Percentiles rank a stretch among this genome's conserved stretches.
Conservation (phyloP, 306 rosid genomes). For the Malus sieversii region DNA sequence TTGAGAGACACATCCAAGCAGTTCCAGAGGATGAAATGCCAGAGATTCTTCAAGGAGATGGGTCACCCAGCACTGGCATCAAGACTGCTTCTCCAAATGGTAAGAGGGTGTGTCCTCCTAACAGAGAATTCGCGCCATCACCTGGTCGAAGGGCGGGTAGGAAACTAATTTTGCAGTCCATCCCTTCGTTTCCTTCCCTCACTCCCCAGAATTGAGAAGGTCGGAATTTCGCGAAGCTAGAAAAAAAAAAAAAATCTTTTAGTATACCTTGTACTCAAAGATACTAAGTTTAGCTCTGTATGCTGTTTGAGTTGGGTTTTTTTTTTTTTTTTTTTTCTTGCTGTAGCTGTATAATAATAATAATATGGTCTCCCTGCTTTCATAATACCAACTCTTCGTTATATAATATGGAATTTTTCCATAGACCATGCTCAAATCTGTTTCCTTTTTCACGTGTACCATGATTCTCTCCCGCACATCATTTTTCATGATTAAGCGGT, state of each 20-base stretch:
- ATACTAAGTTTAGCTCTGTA: conserved; percentile 1
- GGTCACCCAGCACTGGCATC: conserved; percentile 47
- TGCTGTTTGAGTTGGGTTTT: conserved; percentile 18
- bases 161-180: conserved; percentile 71
- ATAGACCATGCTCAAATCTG: background rate
- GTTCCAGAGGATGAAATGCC: conserved; percentile 56
- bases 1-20: conserved; percentile 34
- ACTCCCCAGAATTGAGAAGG: conserved; percentile 47
- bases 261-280: conserved; percentile 12
- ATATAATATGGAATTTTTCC: conserved; percentile 29
- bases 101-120: conserved; percentile 76
- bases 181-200: conserved; percentile 88
- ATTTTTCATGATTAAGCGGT: too few species aligned
- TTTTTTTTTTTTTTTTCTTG: background rate
- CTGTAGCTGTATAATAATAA: conserved; percentile 34
- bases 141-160: conserved; percentile 66
- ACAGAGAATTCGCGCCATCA: conserved; percentile 44
- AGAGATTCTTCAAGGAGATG: conserved; percentile 38
- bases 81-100: conserved; percentile 78
- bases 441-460: background rate
- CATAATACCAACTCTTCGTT: conserved; percentile 37
- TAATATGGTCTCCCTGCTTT: conserved; percentile 23
- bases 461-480: too few species aligned
- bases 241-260: background rate
- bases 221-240: background rate